These are phyloP conservation scores for Dictyostelium purpureum DNA, from an alignment of 78 protist species.

Conservation along the genomic window DNA sequence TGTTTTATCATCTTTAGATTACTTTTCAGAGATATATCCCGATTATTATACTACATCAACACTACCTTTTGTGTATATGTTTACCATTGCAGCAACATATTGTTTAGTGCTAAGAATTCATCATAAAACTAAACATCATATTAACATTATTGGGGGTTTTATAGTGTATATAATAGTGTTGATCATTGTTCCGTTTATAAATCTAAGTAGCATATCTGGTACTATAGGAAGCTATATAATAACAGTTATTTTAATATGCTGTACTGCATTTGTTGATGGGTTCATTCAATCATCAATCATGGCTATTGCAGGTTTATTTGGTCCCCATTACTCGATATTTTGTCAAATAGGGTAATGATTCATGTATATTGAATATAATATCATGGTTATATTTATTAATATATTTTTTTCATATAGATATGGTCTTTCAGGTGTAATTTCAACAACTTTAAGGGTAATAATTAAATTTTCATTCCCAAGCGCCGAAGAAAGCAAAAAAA, in stretches of 20 bases:
- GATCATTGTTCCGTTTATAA: conserved; percentile 29
- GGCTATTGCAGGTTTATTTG: conserved; percentile 47
- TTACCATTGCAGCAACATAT: conserved; percentile 17
- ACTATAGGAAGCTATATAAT: neutral
- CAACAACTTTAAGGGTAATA: neutral
- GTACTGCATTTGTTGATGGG: conserved; percentile 44
- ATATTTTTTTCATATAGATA: neutral
- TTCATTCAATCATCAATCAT: conserved; percentile 44
- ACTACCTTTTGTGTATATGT: conserved; percentile 55
- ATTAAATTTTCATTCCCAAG: neutral
- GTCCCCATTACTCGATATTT: conserved; percentile 42
- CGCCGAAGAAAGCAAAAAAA: neutral
- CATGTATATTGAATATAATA: neutral
- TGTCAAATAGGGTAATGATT: conserved; percentile 27
- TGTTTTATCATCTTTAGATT: conserved; percentile 50
- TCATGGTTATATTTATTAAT: neutral
- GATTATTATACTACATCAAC: conserved; percentile 19
- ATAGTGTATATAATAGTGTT: neutral
- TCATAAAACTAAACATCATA: neutral
- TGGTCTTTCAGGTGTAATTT: neutral
- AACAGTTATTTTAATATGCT: neutral
- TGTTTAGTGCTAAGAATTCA: conserved; percentile 9
- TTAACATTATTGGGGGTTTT: conserved; percentile 21
- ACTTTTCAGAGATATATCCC: conserved; percentile 28
- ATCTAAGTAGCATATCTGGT: conserved; percentile 20